Base-by-base conservation (phyloP, 164 flowering plant species). In the Echeveria elegans region DNA sequence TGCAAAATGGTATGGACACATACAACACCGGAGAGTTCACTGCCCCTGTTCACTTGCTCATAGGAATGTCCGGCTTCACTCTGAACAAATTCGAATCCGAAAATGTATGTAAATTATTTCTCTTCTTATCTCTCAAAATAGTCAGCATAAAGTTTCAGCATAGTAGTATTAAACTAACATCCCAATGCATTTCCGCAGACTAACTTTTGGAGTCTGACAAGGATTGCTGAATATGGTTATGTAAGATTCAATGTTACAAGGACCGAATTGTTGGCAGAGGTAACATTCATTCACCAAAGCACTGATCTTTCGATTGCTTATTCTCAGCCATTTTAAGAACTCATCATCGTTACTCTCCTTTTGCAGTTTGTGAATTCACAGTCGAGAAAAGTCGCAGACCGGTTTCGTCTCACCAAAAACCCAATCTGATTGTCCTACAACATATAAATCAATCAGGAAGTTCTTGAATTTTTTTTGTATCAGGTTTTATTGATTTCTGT, bases 11-110 rank as follows among this genome's bases (percentile, higher is more conserved):
- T 29, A 60, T 29, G 9, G 36, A 29, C 18, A 60, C 64, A 19
- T 60, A 60, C 64, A 29, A 60, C 36, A 60, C 7, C 64, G 29
- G 16, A 7, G 8, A 60, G 14, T 60, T 29, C n/a, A 28, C 64
- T 60, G 64, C 64, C 32, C 64, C 64, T 29, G 64, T 60, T 19
- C 64, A 60, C 29, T 36, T 36, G 15, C 28, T 60, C 32, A 60
- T 60, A 16, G 64, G 64, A 19, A 60, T 60, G 64, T 36, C 64
- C 19, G 64, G 64, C 64, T 60, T 60, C 64, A 29, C 5, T 6
- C 26, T 60, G 64, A 36, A 60, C 32, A 29, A 14, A 32, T 60
- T 60, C 64, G 36, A 36, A 6, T n/a, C 37, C 65, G 15, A 62
- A 10, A 32, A 30, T n/a, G 40, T 62, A 62, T 4, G 65, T 16